Conservation (phyloP, 192 early-diverging fungal species). For the Backusella psychrophila region DNA sequence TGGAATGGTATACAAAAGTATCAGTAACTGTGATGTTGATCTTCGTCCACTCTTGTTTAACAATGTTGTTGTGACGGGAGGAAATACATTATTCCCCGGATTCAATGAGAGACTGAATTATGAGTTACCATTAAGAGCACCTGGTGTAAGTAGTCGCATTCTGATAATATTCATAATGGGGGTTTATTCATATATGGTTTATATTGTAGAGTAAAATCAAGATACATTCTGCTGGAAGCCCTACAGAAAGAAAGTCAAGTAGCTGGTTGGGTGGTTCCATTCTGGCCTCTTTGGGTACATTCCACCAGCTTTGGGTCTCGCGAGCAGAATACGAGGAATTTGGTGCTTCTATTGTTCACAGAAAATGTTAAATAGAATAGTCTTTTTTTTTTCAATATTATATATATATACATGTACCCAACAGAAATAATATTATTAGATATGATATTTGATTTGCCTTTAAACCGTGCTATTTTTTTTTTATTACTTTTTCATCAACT, state of each 20-base stretch:
- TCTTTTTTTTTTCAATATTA: too few species aligned
- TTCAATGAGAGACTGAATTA: constrained; percentile 83
- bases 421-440: too few species aligned
- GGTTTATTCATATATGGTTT: background rate
- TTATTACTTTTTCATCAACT: too few species aligned
- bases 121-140: constrained; percentile 62
- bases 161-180: background rate
- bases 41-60: constrained; percentile 76
- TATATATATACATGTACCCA: too few species aligned
- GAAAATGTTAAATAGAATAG: constrained; percentile 59
- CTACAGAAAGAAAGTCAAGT: constrained; percentile 87
- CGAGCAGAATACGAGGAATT: constrained; percentile 93
- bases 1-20: constrained; percentile 71
- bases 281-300: constrained; percentile 90
- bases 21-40: constrained; percentile 82
- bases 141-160: constrained; percentile 54
- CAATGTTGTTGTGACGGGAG: constrained; percentile 89
- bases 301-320: constrained; percentile 99
- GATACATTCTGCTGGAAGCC: constrained; percentile 73
- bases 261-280: constrained; percentile 98
- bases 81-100: constrained; percentile 81
- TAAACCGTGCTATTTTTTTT: too few species aligned
- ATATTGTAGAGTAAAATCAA: constrained; percentile 71
- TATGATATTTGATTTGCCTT: too few species aligned
- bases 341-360: constrained; percentile 82